Evolutionary conservation across 1,284 basidiomycete species (phyloP).

Genomic region (Ustilago crameri): DNA sequence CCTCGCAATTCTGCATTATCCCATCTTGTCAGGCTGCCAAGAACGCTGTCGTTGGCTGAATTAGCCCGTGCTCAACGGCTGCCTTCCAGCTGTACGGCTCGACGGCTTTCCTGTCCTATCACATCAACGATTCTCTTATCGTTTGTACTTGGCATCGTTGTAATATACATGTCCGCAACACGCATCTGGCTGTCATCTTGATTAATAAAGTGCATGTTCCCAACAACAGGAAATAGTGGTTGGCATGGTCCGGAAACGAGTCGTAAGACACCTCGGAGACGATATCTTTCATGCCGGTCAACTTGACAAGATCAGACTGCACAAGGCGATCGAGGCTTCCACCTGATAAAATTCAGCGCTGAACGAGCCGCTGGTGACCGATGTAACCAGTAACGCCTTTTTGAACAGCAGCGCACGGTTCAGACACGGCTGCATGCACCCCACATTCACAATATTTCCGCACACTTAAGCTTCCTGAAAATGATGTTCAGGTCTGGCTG

Average conservation of each 20-base stretch:
- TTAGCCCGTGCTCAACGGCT: background rate
- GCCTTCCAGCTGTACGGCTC: background rate
- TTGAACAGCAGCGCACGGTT: constrained; percentile 21
- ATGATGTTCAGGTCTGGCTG: too few species aligned
- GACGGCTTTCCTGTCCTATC: constrained; percentile 3
- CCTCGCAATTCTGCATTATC: constrained; percentile 4
- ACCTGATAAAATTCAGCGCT: background rate
- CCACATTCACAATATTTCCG: background rate
- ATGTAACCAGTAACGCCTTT: constrained; percentile 1
- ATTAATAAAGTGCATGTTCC: constrained; percentile 24
- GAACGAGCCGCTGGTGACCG: too few species aligned
- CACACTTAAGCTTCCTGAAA: background rate
- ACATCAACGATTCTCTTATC: constrained; percentile 17
- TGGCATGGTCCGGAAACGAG: too few species aligned
- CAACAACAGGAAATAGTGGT: background rate
- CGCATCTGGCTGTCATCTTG: constrained; percentile 21
- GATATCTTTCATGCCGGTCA: background rate
- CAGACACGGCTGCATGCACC: constrained; percentile 1
- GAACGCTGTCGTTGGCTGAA: background rate
- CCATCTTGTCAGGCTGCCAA: background rate
- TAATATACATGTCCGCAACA: constrained; percentile 29
- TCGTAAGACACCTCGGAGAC: background rate
- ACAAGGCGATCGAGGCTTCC: background rate
- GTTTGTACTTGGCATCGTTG: constrained; percentile 22
- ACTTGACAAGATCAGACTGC: background rate